Evolutionary conservation across 345 rosid genomes (phyloP).

Genomic region (Citrus glauca): DNA sequence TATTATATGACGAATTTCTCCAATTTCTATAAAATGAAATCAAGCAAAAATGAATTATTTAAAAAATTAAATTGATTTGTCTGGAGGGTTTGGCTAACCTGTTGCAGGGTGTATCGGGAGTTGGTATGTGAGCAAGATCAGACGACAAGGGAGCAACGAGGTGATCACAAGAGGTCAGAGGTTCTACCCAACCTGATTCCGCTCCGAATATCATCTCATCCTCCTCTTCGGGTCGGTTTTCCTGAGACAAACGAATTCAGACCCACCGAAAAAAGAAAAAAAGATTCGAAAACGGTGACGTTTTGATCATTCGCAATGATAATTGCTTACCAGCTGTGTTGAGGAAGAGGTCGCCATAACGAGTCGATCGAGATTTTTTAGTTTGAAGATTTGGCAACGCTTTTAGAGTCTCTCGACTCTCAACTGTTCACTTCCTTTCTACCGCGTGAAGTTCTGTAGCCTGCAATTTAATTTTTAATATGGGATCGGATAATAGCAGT

Average conservation of each 20-base stretch:
- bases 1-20: not conserved
- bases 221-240: conserved; percentile 24
- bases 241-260: conserved; percentile 23
- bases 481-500: too few relatives aligned
- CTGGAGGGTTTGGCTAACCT: conserved; percentile 28
- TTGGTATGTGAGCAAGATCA: conserved; percentile 62
- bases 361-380: not conserved
- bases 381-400: not conserved
- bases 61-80: not conserved
- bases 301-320: not conserved
- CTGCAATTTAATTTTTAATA: too few relatives aligned
- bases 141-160: conserved; percentile 46
- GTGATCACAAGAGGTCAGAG: conserved; percentile 75
- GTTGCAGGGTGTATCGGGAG: conserved; percentile 65
- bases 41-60: not conserved
- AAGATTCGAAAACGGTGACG: not conserved
- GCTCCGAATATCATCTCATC: conserved; percentile 43
- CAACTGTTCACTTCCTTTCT: not conserved
- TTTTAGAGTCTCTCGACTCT: not conserved
- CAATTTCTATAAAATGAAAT: not conserved
- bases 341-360: conserved; percentile 25
- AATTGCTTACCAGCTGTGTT: conserved; percentile 20
- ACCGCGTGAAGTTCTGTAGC: not conserved
- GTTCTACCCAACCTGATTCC: conserved; percentile 92
- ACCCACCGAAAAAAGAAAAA: not conserved